Conservation (phyloP, 371 early-diverging fungal genomes). For the Furculomyces boomerangus region DNA sequence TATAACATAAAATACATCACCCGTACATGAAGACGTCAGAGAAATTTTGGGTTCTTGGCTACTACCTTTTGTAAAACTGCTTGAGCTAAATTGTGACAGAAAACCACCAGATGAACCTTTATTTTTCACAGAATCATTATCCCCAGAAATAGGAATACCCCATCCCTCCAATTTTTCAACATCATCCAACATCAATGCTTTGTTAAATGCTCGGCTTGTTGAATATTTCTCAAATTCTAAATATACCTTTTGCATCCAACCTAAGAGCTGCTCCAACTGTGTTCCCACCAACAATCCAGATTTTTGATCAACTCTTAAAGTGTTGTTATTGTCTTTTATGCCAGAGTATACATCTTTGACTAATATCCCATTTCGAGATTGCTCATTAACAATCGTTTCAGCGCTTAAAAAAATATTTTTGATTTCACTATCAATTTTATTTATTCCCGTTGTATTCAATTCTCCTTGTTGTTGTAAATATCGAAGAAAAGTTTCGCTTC, state of each 20-base stretch:
- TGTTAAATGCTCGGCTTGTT: constrained; percentile 7
- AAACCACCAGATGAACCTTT: not conserved
- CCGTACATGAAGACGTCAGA: constrained; percentile 64
- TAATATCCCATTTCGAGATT: constrained; percentile 1
- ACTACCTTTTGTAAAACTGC: not conserved
- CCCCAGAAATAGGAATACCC: constrained; percentile 2
- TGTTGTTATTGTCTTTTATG: not conserved
- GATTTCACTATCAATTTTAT: not conserved
- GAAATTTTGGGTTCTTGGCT: no score
- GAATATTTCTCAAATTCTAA: constrained; percentile 16
- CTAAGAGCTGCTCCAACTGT: constrained; percentile 7
- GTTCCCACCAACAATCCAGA: constrained; percentile 16
- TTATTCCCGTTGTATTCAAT: constrained; percentile 12
- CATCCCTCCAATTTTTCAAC: constrained; percentile 13
- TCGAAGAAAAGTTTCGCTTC: constrained; percentile 50
- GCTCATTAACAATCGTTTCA: constrained; percentile 1
- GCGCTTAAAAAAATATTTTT: constrained; percentile 3
- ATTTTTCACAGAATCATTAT: not conserved
- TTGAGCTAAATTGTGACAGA: not conserved
- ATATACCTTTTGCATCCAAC: constrained; percentile 14
- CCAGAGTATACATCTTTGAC: not conserved
- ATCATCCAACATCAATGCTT: constrained; percentile 22
- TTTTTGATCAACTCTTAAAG: constrained; percentile 5
- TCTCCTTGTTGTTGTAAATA: constrained; percentile 48
- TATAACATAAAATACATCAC: constrained; percentile 79